Base-by-base conservation (phyloP, 2,329 filamentous ascomycete genomes). In the Chalaropsis ovoidea region DNA sequence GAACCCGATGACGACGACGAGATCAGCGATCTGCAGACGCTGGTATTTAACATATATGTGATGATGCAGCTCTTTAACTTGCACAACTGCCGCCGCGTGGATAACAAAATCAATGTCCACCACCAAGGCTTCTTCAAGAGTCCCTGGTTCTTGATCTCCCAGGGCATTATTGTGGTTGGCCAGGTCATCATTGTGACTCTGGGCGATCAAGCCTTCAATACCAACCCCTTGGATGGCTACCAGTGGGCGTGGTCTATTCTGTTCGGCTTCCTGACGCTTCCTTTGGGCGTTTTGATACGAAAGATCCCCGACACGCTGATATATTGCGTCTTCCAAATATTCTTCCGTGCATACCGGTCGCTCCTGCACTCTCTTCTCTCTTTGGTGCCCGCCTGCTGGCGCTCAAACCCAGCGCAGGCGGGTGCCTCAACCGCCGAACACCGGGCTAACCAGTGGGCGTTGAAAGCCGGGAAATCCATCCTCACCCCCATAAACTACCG, bases 111-210 rank as follows among this genome's bases (percentile, higher is more conserved):
- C 75, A 92, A 94, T 72, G 86, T 94, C 65, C 76, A 75, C 70
- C 90, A 92, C 68, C 88, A 93, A 72, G 87, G 87, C 31, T 82
- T 93, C 56, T 77, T 82, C 19, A 81, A 80, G 65, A 95, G 94
- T 72, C 86, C 81, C 68, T 92, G 89, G 82, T 94, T 94, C 76
- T 79, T 88, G 42, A 79, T 77, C 3, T 88, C 89, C 47, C 82
- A 87, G 70, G 71, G 79, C 27, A 79, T 88, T 70, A 90, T 88
- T 70, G 77, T 88, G 54, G 84, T 80, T 13, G 87, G 86, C 8
- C 87, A 90, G 71, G 79, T 86, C n/a, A 73, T 88, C 73, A 90
- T 90, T 71, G 79, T 90, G 67, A 87, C 87, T 70, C 80, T 88
- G 67, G 87, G 87, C 69, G 86, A 86, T 6, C 76, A 79, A 35